Conservation (phyloP, 306 rosid genomes). For the barrel medic (Medicago truncatula) region MtrunA17r5.0-ANR NC_053049.1:37228501-37229000, state of each 20-base stretch:
- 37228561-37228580: slow-evolving; percentile 8
- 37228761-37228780: neutral
- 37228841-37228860: neutral
- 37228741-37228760: neutral
- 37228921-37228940: neutral
- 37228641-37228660: neutral
- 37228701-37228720: too few relatives aligned
- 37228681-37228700: too few relatives aligned
- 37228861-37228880: neutral
- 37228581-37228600: neutral
- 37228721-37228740: too few relatives aligned
- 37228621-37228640: neutral
- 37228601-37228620: slow-evolving; percentile 14
- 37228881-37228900: slow-evolving; percentile 3
- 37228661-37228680: too few relatives aligned
- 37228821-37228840: neutral
- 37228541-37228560: slow-evolving; percentile 27
- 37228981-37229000: neutral
- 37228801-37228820: neutral
- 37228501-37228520: slow-evolving; percentile 36
- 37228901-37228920: neutral
- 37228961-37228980: slow-evolving; percentile 1
- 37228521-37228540: slow-evolving; percentile 24
- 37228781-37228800: neutral
- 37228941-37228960: neutral